phyloP scores from a whole-genome alignment of 306 rosid species.

The Hippophae tibetana region DNA sequence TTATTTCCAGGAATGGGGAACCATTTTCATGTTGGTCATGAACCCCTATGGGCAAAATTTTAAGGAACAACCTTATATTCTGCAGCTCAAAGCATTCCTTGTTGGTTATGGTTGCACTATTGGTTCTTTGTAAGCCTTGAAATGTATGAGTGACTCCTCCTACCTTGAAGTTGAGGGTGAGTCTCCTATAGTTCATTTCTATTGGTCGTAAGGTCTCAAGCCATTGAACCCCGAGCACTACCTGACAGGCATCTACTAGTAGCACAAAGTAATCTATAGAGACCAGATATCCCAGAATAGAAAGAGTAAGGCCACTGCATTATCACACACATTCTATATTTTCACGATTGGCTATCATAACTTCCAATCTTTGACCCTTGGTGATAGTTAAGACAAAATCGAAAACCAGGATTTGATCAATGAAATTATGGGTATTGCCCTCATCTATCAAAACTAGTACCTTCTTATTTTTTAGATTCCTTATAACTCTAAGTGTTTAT shows the following conservation, averaged over 20 bases:
- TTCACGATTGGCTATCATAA: too few relatives aligned
- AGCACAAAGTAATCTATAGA: too few relatives aligned
- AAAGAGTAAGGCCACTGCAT: too few relatives aligned
- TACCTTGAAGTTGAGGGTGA: background rate
- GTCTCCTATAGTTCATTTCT: too few relatives aligned
- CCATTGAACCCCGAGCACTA: too few relatives aligned
- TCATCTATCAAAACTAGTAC: background rate
- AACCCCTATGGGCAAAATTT: too few relatives aligned
- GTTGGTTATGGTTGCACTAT: background rate
- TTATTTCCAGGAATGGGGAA: background rate
- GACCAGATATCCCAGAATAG: too few relatives aligned
- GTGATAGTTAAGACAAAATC: background rate
- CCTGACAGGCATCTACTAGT: too few relatives aligned
- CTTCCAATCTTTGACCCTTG: background rate
- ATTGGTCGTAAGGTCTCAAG: too few relatives aligned
- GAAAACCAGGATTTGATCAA: background rate
- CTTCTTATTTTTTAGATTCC: background rate
- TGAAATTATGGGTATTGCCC: background rate
- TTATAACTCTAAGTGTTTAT: too few relatives aligned
- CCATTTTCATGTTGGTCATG: too few relatives aligned
- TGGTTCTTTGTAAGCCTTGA: background rate
- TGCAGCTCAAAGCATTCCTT: background rate
- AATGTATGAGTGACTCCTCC: background rate
- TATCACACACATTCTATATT: too few relatives aligned
- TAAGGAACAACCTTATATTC: background rate